Base-by-base conservation (phyloP, 345 rosid genomes). In the Ricinus communis region DNA sequence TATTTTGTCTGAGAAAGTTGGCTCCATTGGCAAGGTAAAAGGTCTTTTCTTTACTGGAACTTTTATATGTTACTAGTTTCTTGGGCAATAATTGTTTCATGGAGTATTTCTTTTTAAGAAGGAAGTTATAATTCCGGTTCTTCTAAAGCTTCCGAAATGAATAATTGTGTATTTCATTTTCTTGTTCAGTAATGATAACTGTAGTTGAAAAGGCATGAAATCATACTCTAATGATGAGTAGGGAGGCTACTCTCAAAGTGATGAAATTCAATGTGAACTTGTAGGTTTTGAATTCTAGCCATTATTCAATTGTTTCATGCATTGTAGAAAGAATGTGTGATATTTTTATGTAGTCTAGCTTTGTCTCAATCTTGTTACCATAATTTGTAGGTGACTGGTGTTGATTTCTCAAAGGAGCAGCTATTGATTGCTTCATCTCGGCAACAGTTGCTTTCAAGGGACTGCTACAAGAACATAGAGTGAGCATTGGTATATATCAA, bases 341-440 rank as follows among this genome's bases (percentile, higher is more conserved):
- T 61, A 18, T 38, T 1, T n/a, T 30, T 41, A 19, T 43, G 19
- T 11, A 22, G 62, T 18, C 2, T 33, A 33, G 16, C 1, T 9
- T 8, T 33, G 51, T 41, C 13, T 1, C 4, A 46, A 16, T 27
- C 25, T 0, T 27, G 31, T 53, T 11, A 15, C 68, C n/a, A 22
- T 18, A 45, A 70, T 19, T 70, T 79, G 60, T 61, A 91, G 97
- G 97, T 91, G 71, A 73, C 47, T 59, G 96, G 97, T 77, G 73
- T 94, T 75, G 99, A 94, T 87, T 91, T 94, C 73, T 88, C 97
- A 0, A 81, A 68, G 79, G 91, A 87, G 71, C 96, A 90, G 78
- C 66, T 91, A 64, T 85, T 83, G 30, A 67, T 89, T 55, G 92
- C 99, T 81, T 78, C 92, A 45, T 82, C 85, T 19, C 79, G 90